Conservation (phyloP, 306 rosid genomes). For the Cercis canadensis region DNA sequence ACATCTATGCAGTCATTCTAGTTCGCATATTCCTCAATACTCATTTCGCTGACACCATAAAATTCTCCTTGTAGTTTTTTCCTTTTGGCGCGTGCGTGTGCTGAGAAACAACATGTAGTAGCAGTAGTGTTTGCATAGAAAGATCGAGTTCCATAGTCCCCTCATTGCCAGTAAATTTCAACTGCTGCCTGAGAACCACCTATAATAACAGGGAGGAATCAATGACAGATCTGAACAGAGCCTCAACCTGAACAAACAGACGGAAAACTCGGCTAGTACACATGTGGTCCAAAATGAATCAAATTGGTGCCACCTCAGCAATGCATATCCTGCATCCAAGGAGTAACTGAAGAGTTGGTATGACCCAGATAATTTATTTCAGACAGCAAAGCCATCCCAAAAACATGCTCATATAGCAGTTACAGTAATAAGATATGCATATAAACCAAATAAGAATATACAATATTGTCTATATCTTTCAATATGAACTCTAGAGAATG, state of each 20-base stretch:
- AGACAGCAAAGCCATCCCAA: too few species aligned
- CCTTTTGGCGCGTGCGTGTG: too few species aligned
- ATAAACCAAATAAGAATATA: neutral
- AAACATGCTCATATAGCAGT: too few species aligned
- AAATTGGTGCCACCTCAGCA: conserved; percentile 22
- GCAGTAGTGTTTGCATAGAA: too few species aligned
- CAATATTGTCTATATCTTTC: neutral
- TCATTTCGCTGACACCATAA: too few species aligned
- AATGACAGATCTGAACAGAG: conserved; percentile 10
- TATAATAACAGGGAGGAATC: neutral
- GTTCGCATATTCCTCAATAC: neutral
- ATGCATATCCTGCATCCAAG: conserved; percentile 36
- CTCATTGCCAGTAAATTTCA: neutral
- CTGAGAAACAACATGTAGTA: too few species aligned
- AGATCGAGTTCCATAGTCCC: too few species aligned
- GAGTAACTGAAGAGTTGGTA: conserved; percentile 24
- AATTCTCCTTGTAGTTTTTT: too few species aligned
- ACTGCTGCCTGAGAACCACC: neutral
- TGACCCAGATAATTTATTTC: too few species aligned
- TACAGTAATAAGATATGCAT: too few species aligned
- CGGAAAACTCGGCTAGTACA: conserved; percentile 25
- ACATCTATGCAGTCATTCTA: conserved; percentile 6
- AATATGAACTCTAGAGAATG: neutral
- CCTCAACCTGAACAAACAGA: conserved; percentile 15
- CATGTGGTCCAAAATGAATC: conserved; percentile 24